phyloP scores from a whole-genome alignment of 805 yeast species.

The Starmerella geochares region DNA sequence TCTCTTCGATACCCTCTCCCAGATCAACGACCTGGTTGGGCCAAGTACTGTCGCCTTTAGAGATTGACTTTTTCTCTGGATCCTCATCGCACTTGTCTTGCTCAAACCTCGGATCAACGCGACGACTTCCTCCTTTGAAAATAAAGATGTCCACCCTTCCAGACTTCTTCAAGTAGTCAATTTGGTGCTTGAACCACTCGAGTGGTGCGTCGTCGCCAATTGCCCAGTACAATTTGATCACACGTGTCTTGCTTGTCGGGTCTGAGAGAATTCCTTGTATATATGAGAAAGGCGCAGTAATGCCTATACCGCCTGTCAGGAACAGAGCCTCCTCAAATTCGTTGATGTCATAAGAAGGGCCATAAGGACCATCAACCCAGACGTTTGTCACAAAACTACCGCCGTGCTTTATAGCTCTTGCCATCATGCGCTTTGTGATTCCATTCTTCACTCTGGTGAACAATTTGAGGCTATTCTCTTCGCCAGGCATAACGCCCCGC shows the following conservation, averaged over 20 bases:
- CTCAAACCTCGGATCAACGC: background rate
- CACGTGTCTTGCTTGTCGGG: background rate
- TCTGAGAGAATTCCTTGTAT: constrained; percentile 31
- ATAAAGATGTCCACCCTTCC: constrained; percentile 12
- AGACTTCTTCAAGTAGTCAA: constrained; percentile 29
- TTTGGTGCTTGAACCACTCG: constrained; percentile 39
- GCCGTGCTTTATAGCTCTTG: constrained; percentile 28
- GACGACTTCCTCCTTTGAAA: constrained; percentile 7
- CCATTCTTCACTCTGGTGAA: constrained; percentile 38
- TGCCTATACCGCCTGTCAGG: constrained; percentile 52
- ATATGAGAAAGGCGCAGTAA: constrained; percentile 44
- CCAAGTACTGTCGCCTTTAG: background rate
- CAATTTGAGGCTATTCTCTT: constrained; percentile 15
- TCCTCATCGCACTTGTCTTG: background rate
- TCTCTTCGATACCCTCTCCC: background rate
- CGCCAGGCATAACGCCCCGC: constrained; percentile 1
- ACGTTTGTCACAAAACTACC: constrained; percentile 29
- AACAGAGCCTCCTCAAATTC: constrained; percentile 35
- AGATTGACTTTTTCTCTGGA: background rate
- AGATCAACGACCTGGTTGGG: background rate
- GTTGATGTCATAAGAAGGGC: constrained; percentile 35
- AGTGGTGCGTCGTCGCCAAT: constrained; percentile 45
- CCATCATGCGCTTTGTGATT: constrained; percentile 38
- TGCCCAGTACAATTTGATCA: constrained; percentile 49
- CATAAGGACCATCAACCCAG: constrained; percentile 56